Conservation (phyloP, 169 alveolate genomes). For the Plasmodium sp. region DNA sequence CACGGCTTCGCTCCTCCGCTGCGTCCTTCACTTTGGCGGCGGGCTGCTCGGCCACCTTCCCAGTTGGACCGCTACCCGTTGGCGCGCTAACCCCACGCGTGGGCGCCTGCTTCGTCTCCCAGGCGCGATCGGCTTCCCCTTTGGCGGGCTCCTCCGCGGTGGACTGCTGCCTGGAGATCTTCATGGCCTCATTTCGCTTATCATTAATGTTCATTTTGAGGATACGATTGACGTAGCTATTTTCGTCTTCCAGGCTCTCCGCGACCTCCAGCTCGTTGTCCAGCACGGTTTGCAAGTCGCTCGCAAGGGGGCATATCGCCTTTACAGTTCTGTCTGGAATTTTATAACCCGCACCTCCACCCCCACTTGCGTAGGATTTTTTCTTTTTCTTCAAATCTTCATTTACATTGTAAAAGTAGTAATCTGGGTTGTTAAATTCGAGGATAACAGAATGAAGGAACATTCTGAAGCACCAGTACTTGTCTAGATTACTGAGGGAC, state of each 20-base stretch:
- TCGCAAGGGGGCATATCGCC: slow-evolving; percentile 79
- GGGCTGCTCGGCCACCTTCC: neutral
- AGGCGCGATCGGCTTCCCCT: neutral
- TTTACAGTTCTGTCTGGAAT: slow-evolving; percentile 75
- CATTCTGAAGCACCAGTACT: slow-evolving; percentile 83
- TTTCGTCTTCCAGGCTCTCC: slow-evolving; percentile 71
- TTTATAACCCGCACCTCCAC: neutral
- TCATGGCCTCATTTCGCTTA: slow-evolving; percentile 74
- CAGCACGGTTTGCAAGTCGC: slow-evolving; percentile 75
- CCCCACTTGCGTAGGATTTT: neutral
- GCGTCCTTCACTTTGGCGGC: neutral
- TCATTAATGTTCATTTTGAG: slow-evolving; percentile 68
- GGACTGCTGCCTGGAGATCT: slow-evolving; percentile 15
- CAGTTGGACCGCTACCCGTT: neutral
- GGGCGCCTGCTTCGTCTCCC: neutral
- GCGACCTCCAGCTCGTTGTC: slow-evolving; percentile 62
- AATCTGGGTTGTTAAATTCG: slow-evolving; percentile 80
- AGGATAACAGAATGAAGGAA: slow-evolving; percentile 79
- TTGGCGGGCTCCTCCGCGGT: neutral
- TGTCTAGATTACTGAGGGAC: slow-evolving; percentile 73
- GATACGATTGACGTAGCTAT: slow-evolving; percentile 49
- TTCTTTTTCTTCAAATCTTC: slow-evolving; percentile 60
- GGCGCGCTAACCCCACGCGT: slow-evolving; percentile 2
- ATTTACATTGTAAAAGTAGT: slow-evolving; percentile 32
- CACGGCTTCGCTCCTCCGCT: neutral